Conservation (phyloP, 192 early-diverging fungal species). For the Coemansia sp. region DNA sequence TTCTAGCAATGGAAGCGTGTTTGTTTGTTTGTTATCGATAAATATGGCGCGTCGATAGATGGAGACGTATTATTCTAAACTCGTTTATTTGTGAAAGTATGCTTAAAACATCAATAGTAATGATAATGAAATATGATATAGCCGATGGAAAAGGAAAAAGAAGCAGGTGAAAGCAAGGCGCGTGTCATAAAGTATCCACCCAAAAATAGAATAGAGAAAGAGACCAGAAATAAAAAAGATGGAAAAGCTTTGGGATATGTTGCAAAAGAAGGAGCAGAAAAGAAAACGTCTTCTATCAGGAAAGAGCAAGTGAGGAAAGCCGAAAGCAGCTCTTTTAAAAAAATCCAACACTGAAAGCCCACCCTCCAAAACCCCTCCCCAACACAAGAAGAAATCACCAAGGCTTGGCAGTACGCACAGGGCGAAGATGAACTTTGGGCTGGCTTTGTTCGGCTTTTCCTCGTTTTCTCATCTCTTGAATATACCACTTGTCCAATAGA, state of each 20-base stretch:
- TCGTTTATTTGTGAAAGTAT: conserved; percentile 1
- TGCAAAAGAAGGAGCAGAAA: too few species aligned
- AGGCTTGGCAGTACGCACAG: too few species aligned
- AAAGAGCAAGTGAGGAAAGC: not conserved
- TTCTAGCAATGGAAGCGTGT: not conserved
- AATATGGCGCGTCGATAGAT: too few species aligned
- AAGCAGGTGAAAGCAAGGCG: not conserved
- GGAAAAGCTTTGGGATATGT: conserved; percentile 2
- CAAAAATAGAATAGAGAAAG: not conserved
- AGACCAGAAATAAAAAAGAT: not conserved
- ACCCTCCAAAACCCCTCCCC: not conserved
- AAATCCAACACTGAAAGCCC: not conserved
- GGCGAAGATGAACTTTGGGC: too few species aligned
- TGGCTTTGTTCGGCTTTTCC: too few species aligned
- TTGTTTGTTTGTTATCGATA: not conserved
- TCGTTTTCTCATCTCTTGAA: too few species aligned
- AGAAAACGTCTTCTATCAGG: not conserved
- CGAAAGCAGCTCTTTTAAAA: not conserved
- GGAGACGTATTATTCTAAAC: too few species aligned
- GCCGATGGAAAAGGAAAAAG: not conserved
- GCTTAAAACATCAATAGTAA: not conserved
- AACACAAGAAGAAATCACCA: not conserved
- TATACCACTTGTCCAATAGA: not conserved
- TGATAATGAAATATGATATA: not conserved
- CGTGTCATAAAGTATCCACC: not conserved